These are phyloP conservation scores for Linnemannia schmuckeri DNA, from an alignment of 192 early-diverging fungal genomes.

Conservation along the genomic window DNA sequence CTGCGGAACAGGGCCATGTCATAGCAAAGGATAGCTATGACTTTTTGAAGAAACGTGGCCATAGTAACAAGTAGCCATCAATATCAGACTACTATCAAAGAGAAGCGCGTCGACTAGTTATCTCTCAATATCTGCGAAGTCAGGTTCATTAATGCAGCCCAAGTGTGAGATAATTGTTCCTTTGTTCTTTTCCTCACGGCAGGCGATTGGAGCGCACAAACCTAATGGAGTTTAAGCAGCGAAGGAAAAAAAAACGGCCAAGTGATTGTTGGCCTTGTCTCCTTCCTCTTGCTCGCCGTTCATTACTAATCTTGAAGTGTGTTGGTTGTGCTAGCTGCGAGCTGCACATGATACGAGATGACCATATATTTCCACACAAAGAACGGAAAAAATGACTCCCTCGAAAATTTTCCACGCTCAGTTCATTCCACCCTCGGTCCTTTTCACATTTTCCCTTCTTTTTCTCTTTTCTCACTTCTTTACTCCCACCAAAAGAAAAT, in stretches of 20 bases:
- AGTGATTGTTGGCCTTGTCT: background rate
- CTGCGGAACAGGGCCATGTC: background rate
- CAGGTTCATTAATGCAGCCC: too few relatives aligned
- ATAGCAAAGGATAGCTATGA: background rate
- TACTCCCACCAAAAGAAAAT: background rate
- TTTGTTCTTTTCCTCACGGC: too few relatives aligned
- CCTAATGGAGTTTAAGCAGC: background rate
- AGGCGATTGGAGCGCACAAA: background rate
- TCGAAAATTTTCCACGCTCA: background rate
- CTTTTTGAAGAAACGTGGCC: background rate
- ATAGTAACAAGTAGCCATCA: background rate
- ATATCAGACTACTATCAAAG: too few relatives aligned
- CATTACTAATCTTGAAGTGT: background rate
- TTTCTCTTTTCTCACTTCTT: background rate
- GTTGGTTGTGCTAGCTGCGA: too few relatives aligned
- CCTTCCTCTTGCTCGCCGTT: background rate
- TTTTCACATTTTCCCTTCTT: background rate
- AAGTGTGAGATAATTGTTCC: too few relatives aligned
- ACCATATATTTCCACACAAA: background rate
- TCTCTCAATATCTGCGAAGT: too few relatives aligned
- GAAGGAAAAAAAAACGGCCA: background rate
- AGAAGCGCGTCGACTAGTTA: too few relatives aligned
- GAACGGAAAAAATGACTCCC: background rate
- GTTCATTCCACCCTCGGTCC: background rate
- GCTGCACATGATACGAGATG: too few relatives aligned